phyloP scores from a whole-genome alignment of 495 filamentous ascomycete genomes.

The Penicillium tannophilum region DNA sequence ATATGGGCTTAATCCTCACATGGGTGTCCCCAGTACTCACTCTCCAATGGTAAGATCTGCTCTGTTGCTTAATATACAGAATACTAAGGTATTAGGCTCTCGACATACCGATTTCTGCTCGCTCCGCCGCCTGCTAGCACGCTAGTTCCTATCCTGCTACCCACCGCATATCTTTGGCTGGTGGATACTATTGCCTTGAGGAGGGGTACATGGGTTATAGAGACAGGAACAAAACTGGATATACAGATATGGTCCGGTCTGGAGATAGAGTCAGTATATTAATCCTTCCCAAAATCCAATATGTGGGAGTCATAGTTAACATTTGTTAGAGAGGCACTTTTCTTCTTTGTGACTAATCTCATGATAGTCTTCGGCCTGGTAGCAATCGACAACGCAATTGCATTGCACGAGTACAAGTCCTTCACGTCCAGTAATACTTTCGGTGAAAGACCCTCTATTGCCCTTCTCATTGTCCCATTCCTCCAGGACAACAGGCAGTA shows the following conservation, averaged over 20 bases:
- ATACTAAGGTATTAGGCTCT: neutral
- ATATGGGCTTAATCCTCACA: constrained; percentile 64
- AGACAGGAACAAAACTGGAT: constrained; percentile 60
- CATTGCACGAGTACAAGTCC: constrained; percentile 46
- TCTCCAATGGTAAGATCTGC: constrained; percentile 55
- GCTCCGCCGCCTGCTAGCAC: constrained; percentile 52
- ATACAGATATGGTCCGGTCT: constrained; percentile 60
- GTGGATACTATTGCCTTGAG: constrained; percentile 63
- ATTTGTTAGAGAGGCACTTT: constrained; percentile 46
- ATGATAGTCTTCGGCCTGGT: constrained; percentile 66
- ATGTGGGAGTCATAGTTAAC: neutral
- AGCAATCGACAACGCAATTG: constrained; percentile 63
- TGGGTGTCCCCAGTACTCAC: constrained; percentile 66
- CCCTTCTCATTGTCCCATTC: too few species aligned
- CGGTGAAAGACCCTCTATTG: neutral
- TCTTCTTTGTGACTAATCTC: constrained; percentile 67
- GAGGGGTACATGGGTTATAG: constrained; percentile 67
- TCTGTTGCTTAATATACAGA: neutral
- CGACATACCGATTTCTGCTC: constrained; percentile 45
- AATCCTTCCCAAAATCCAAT: neutral
- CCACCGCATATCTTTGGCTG: constrained; percentile 66
- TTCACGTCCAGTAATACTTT: neutral
- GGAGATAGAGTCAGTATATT: constrained; percentile 59
- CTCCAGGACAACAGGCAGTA: neutral
- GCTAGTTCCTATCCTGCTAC: constrained; percentile 55